Conservation (phyloP, 2,329 filamentous ascomycete species). For the Penicillium glabrum region DNA sequence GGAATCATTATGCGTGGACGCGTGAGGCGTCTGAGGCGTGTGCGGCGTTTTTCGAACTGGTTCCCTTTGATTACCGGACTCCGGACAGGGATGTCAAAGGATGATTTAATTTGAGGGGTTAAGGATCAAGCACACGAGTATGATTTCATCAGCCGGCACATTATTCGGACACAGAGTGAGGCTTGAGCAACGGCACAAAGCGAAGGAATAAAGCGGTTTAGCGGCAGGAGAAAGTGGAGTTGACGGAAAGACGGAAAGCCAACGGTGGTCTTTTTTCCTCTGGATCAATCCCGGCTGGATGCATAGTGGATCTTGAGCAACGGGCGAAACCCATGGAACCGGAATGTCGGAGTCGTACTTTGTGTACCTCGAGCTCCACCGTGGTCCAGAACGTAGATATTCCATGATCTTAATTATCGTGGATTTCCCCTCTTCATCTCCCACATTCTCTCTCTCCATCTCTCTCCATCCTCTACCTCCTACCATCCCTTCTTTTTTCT, state of each 20-base stretch:
- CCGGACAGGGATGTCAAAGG: neutral
- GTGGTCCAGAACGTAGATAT: slow-evolving; percentile 3
- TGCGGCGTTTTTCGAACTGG: neutral
- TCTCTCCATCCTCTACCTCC: neutral
- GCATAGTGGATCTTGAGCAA: slow-evolving; percentile 19
- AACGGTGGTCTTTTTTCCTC: slow-evolving; percentile 20
- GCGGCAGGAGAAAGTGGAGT: slow-evolving; percentile 10
- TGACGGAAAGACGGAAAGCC: slow-evolving; percentile 16
- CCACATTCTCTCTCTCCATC: neutral
- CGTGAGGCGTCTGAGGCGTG: neutral
- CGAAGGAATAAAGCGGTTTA: slow-evolving; percentile 7
- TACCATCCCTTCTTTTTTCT: neutral
- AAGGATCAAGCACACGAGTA: neutral
- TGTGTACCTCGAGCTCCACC: neutral
- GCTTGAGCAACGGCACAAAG: slow-evolving; percentile 1
- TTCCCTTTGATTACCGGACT: neutral
- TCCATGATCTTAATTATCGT: neutral
- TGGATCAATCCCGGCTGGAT: slow-evolving; percentile 14
- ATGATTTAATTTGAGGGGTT: neutral
- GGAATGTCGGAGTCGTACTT: slow-evolving; percentile 2
- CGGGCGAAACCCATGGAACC: slow-evolving; percentile 7
- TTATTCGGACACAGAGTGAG: neutral
- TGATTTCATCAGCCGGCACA: neutral
- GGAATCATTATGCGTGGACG: neutral
- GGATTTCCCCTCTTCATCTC: slow-evolving; percentile 1